These are phyloP conservation scores for Lantana camara DNA, from an alignment of 257 asterid genomes.

Conservation along the genomic window DNA sequence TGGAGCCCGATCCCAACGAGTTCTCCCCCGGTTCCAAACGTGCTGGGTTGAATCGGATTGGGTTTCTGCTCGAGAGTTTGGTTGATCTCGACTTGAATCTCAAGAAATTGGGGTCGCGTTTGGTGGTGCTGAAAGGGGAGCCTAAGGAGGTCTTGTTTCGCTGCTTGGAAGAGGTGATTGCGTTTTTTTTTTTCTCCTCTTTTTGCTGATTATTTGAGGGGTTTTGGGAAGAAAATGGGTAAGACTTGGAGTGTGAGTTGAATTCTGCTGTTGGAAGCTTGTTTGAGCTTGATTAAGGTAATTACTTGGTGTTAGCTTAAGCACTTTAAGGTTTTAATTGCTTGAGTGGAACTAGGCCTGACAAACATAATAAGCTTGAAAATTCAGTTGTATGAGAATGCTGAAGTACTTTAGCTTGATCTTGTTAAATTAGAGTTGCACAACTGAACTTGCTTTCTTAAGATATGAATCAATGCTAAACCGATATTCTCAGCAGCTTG, in stretches of 20 bases:
- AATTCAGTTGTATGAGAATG: neutral
- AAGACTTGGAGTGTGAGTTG: neutral
- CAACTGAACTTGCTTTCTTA: neutral
- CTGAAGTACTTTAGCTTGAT: neutral
- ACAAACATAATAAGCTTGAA: neutral
- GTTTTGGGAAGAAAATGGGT: neutral
- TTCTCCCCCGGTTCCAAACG: conserved; percentile 73
- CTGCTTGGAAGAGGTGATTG: conserved; percentile 89
- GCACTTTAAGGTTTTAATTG: neutral
- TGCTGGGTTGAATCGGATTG: conserved; percentile 83
- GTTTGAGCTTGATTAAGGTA: conserved; percentile 8
- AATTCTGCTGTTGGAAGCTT: conserved; percentile 7
- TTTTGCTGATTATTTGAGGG: neutral
- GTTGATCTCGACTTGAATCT: conserved; percentile 73
- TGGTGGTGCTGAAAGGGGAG: conserved; percentile 87
- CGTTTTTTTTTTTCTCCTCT: neutral
- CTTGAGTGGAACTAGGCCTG: neutral
- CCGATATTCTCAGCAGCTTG: neutral
- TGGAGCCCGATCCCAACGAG: conserved; percentile 76
- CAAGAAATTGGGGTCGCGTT: conserved; percentile 70
- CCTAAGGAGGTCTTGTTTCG: conserved; percentile 64
- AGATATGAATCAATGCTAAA: neutral
- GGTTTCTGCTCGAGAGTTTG: conserved; percentile 80
- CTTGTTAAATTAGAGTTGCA: neutral
- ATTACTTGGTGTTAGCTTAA: neutral